Percentiles rank a stretch among this genome's conserved stretches.
Conservation (phyloP, 139 green algal genomes). For the Asterochloris erici region DNA sequence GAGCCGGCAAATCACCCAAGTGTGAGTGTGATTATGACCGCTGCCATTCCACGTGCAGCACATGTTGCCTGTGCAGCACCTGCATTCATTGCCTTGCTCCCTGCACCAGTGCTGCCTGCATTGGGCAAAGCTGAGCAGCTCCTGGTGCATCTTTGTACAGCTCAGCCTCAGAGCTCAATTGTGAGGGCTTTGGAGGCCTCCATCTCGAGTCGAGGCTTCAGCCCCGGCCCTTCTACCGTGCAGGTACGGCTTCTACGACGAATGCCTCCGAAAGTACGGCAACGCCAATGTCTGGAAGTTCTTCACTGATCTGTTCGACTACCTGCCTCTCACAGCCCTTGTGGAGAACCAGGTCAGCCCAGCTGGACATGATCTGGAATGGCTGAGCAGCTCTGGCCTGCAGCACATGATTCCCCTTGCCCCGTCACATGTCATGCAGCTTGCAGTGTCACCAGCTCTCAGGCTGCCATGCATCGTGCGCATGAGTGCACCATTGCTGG, state of each 20-base stretch:
- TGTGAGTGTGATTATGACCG: conserved; percentile 52
- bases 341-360: conserved; percentile 83
- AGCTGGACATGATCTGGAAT: neutral
- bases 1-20: conserved; percentile 96
- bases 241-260: conserved; percentile 99
- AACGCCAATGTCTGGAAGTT: conserved; percentile 96
- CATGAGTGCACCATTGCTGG: too few relatives aligned
- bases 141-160: too few relatives aligned
- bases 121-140: neutral
- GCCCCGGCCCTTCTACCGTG: neutral
- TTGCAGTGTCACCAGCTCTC: too few relatives aligned
- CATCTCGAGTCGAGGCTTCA: neutral
- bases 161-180: too few relatives aligned
- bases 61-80: too few relatives aligned
- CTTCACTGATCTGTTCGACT: conserved; percentile 99
- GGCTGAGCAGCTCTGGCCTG: neutral
- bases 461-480: too few relatives aligned
- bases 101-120: too few relatives aligned
- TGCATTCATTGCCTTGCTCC: too few relatives aligned
- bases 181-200: neutral
- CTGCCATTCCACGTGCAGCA: neutral
- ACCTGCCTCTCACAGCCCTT: conserved; percentile 94
- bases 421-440: neutral
- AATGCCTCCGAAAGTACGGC: conserved; percentile 99
- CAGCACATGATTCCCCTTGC: neutral